phyloP scores from a whole-genome alignment of 2,329 filamentous ascomycete species.

The Beauveria brongniartii region DNA sequence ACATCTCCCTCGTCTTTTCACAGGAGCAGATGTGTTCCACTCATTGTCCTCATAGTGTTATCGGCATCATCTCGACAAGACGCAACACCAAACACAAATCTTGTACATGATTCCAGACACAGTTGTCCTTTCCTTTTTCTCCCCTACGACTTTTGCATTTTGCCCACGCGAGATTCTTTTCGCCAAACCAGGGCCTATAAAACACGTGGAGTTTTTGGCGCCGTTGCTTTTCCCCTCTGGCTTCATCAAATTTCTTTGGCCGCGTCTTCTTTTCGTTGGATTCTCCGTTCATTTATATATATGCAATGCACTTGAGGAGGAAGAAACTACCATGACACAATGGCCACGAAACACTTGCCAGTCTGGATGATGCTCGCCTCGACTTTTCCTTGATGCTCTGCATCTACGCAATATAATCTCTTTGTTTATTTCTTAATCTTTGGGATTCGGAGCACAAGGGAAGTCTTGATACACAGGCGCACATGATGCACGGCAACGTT shows the following conservation, averaged over 20 bases:
- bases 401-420: neutral
- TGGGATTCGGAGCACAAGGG: neutral
- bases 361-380: neutral
- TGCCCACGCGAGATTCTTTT: neutral
- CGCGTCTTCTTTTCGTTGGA: neutral
- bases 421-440: neutral
- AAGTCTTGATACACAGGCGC: neutral
- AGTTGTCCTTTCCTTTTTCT: neutral
- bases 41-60: too few relatives aligned
- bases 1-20: neutral
- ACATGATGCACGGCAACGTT: neutral
- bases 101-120: neutral
- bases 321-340: neutral
- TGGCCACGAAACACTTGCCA: neutral
- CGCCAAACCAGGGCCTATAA: neutral
- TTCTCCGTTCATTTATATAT: neutral
- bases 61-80: too few relatives aligned
- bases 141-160: neutral
- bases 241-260: neutral
- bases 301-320: neutral
- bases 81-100: neutral
- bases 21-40: neutral
- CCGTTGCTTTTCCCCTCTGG: neutral
- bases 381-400: neutral
- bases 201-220: conserved; percentile 2